phyloP scores from a whole-genome alignment of 1,139 yeast genomes.

The Geotrichum siamense region DNA sequence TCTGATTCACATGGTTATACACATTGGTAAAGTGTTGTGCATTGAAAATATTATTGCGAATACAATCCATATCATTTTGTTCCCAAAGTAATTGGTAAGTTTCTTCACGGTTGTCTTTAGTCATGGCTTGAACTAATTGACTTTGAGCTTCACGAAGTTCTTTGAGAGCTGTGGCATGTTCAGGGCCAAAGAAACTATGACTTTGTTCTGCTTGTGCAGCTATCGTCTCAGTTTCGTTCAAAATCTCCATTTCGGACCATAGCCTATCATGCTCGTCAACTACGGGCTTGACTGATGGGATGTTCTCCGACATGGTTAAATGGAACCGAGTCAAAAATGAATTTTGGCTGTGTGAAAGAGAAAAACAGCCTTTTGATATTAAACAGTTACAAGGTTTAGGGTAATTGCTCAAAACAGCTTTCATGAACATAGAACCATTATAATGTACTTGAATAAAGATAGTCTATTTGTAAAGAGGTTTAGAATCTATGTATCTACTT shows the following conservation, averaged over 20 bases:
- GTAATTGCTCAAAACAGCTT: too few species aligned
- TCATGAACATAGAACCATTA: too few species aligned
- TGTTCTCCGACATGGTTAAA: conserved; percentile 14
- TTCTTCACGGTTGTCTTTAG: conserved; percentile 24
- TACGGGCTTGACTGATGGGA: conserved; percentile 32
- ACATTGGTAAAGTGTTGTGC: conserved; percentile 40
- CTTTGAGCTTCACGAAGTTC: conserved; percentile 56
- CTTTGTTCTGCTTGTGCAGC: conserved; percentile 48
- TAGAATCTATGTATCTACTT: too few species aligned
- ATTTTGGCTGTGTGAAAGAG: too few species aligned
- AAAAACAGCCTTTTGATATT: too few species aligned
- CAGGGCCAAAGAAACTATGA: conserved; percentile 56
- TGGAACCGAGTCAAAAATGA: too few species aligned
- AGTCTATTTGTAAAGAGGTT: too few species aligned
- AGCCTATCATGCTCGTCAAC: conserved; percentile 53
- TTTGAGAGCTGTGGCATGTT: conserved; percentile 50
- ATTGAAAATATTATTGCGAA: conserved; percentile 38
- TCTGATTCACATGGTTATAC: conserved; percentile 37
- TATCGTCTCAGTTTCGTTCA: conserved; percentile 70
- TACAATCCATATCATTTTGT: conserved; percentile 29
- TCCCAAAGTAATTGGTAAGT: conserved; percentile 32
- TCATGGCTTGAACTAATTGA: conserved; percentile 51
- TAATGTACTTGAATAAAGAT: too few species aligned
- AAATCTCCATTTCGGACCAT: conserved; percentile 84
- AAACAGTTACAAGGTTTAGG: too few species aligned